Conservation (phyloP, 352 stramenopile genomes). For the Phytophthora ramorum region DNA sequence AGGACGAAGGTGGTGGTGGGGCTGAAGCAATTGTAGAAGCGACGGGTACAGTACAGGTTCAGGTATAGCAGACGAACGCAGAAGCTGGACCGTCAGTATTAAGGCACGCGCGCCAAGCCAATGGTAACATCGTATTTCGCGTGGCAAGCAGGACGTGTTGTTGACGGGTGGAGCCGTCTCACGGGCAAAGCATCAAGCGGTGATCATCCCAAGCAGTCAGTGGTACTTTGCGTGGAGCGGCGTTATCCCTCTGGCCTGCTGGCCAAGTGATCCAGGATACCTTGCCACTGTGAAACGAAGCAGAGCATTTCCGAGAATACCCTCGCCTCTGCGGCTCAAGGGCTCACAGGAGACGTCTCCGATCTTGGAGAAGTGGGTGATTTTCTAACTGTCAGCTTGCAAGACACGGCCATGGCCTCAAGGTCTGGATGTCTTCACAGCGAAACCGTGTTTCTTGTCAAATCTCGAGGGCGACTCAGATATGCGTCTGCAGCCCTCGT, state of each 20-base stretch:
- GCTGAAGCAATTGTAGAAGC: constrained; percentile 5
- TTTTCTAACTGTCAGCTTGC: background rate
- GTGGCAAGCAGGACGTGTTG: constrained; percentile 1
- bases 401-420: background rate
- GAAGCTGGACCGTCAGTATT: constrained; percentile 17
- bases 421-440: background rate
- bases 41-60: background rate
- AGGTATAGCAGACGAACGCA: constrained; percentile 7
- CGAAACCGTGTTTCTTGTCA: constrained; percentile 19
- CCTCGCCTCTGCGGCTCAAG: background rate
- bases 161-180: constrained; percentile 26
- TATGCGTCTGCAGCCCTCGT: constrained; percentile 10
- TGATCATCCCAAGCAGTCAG: constrained; percentile 1
- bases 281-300: background rate
- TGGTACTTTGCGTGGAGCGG: constrained; percentile 1
- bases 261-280: background rate
- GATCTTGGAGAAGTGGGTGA: background rate
- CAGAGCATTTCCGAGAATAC: background rate
- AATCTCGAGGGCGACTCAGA: constrained; percentile 6
- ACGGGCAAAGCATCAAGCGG: constrained; percentile 16
- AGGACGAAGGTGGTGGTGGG: background rate
- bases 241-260: constrained; percentile 5
- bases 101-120: constrained; percentile 25
- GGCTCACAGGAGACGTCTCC: background rate
- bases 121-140: constrained; percentile 16